Percentiles rank a stretch among this genome's conserved stretches.
Evolutionary conservation across 2,329 filamentous ascomycete genomes (phyloP).

Genomic region (Sclerotinia minor): DNA sequence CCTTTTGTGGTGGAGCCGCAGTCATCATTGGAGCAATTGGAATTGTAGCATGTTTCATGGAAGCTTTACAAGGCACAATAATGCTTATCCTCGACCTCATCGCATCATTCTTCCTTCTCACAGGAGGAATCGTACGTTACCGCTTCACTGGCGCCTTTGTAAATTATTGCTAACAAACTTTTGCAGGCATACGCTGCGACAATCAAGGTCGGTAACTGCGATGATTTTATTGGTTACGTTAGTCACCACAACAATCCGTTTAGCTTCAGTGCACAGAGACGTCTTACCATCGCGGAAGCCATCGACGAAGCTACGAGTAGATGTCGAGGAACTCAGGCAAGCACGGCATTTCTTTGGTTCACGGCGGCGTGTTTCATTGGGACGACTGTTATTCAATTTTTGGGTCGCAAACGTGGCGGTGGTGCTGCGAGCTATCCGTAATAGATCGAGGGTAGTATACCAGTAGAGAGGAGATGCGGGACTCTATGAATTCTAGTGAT

Average conservation of each 20-base stretch:
- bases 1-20: conserved; percentile 36
- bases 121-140: conserved; percentile 36
- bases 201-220: conserved; percentile 35
- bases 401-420: conserved; percentile 21
- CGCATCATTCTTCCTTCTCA: conserved; percentile 36
- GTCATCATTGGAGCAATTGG: conserved; percentile 33
- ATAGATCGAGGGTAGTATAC: background rate
- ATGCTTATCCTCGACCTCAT: conserved; percentile 34
- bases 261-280: conserved; percentile 3
- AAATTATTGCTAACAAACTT: background rate
- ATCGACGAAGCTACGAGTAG: conserved; percentile 41
- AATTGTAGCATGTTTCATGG: conserved; percentile 33
- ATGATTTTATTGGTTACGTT: conserved; percentile 23
- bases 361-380: conserved; percentile 63
- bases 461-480: background rate
- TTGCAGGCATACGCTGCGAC: conserved; percentile 36
- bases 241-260: conserved; percentile 26
- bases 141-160: too few relatives aligned
- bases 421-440: background rate
- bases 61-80: conserved; percentile 34
- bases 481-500: background rate
- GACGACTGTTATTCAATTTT: conserved; percentile 51
- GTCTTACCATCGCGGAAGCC: background rate
- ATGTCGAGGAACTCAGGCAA: conserved; percentile 74
- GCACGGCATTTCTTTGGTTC: conserved; percentile 77